Conservation (phyloP, 73 alveolate species). For the Stentor roeselii region DNA sequence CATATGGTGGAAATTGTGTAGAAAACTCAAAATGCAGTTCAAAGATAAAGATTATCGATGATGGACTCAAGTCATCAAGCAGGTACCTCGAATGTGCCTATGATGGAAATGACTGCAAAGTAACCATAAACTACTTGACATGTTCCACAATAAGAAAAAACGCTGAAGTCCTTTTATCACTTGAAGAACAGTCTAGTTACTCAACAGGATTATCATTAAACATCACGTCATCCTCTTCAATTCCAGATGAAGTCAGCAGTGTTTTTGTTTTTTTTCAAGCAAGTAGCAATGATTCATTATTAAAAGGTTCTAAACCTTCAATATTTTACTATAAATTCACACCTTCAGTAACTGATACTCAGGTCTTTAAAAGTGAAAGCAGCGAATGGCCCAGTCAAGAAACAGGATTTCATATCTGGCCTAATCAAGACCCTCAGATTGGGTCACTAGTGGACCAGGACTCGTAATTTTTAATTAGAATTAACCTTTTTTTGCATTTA, state of each 20-base stretch:
- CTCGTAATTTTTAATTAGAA: neutral
- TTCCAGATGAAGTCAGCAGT: neutral
- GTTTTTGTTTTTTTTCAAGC: neutral
- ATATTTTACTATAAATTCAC: neutral
- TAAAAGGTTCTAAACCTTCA: neutral
- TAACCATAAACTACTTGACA: neutral
- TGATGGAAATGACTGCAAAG: neutral
- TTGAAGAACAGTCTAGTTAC: neutral
- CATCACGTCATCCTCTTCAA: neutral
- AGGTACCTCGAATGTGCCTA: neutral
- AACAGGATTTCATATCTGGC: neutral
- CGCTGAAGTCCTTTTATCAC: neutral
- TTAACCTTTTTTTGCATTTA: neutral
- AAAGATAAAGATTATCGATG: neutral
- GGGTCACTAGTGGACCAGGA: neutral
- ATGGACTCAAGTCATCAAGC: neutral
- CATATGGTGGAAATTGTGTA: constrained; percentile 15
- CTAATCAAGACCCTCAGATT: neutral
- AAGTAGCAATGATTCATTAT: neutral
- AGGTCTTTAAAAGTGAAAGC: neutral
- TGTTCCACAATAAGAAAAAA: neutral
- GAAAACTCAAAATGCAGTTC: neutral
- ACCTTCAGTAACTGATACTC: constrained; percentile 16
- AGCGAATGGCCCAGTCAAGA: neutral
- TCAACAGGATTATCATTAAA: neutral